Conservation (phyloP, 2,329 filamentous ascomycete genomes). For the Penicillium sp. region DNA sequence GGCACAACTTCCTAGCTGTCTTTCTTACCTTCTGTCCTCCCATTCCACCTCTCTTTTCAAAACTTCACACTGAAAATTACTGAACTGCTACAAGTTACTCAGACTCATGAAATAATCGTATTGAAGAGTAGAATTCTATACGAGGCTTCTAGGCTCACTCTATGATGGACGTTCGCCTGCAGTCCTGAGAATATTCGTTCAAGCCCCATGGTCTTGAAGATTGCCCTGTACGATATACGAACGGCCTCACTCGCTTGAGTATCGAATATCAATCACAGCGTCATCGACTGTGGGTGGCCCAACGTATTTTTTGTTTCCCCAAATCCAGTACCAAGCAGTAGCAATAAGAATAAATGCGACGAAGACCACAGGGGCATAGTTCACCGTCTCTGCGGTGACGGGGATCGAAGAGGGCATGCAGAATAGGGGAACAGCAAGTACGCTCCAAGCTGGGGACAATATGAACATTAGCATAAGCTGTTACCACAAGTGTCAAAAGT, state of each 20-base stretch:
- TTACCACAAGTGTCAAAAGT: background rate
- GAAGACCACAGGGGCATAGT: slow-evolving; percentile 73
- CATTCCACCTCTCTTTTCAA: too few species aligned
- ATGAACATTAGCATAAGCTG: background rate
- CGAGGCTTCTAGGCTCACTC: background rate
- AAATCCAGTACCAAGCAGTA: slow-evolving; percentile 65
- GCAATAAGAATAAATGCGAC: slow-evolving; percentile 64
- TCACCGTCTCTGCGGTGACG: slow-evolving; percentile 60
- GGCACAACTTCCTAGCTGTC: too few species aligned
- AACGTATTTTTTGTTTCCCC: slow-evolving; percentile 62
- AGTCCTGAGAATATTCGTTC: background rate
- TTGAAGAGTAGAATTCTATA: too few species aligned
- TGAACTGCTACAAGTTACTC: too few species aligned
- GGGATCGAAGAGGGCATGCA: slow-evolving; percentile 57
- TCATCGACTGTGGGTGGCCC: slow-evolving; percentile 21
- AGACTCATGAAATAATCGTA: too few species aligned
- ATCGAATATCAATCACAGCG: slow-evolving; percentile 11
- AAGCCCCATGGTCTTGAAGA: background rate
- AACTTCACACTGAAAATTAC: too few species aligned
- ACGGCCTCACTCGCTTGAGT: background rate
- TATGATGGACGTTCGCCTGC: too few species aligned
- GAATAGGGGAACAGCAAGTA: slow-evolving; percentile 69
- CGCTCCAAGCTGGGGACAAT: slow-evolving; percentile 55
- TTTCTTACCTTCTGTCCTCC: too few species aligned
- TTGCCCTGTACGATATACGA: background rate